Conservation (phyloP, 2,329 filamentous ascomycete genomes). For the Paecilomyces niveus region DNA sequence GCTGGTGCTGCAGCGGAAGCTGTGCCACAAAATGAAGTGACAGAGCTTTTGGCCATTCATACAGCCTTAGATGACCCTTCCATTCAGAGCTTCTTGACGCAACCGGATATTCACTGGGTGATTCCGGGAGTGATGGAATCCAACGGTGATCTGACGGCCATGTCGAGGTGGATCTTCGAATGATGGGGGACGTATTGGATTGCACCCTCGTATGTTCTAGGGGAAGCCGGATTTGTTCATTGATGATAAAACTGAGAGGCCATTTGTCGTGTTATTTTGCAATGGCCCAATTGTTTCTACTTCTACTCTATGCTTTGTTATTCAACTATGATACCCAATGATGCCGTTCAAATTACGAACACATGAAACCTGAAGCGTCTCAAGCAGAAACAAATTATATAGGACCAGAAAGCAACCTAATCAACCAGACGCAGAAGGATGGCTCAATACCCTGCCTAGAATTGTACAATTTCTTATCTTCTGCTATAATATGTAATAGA, state of each 20-base stretch:
- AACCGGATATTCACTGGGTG: slow-evolving; percentile 7
- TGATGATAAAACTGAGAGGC: neutral
- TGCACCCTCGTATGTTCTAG: neutral
- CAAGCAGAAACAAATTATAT: too few species aligned
- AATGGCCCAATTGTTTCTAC: too few species aligned
- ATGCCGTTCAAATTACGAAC: too few species aligned
- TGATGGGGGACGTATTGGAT: neutral
- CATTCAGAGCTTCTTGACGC: slow-evolving; percentile 6
- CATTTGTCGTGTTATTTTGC: too few species aligned
- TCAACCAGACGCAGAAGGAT: too few species aligned
- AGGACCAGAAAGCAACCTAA: too few species aligned
- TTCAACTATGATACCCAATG: too few species aligned
- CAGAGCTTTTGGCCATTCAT: slow-evolving; percentile 4
- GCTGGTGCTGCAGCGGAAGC: slow-evolving; percentile 1
- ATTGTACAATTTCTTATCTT: too few species aligned
- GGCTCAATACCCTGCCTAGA: too few species aligned
- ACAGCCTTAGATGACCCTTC: slow-evolving; percentile 7
- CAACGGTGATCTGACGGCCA: slow-evolving; percentile 3
- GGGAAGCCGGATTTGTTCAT: neutral
- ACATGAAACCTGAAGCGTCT: too few species aligned
- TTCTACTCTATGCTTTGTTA: too few species aligned
- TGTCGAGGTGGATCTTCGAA: slow-evolving; percentile 8
- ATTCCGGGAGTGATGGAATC: slow-evolving; percentile 6
- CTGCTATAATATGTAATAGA: too few species aligned
- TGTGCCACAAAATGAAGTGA: neutral